phyloP scores from a whole-genome alignment of 257 asterid genomes.

The Jaltomata sinuosa region DNA sequence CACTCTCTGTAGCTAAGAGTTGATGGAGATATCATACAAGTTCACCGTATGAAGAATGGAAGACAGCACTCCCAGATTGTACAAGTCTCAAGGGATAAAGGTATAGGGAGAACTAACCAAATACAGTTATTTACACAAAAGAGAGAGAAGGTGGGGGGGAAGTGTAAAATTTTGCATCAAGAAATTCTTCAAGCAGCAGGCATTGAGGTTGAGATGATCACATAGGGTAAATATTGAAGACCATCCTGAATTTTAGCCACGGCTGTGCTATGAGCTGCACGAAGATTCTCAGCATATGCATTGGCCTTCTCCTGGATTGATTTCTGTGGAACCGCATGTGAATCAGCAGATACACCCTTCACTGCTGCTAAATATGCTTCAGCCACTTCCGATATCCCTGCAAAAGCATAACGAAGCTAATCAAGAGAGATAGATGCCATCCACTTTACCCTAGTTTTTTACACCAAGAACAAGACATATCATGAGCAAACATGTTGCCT shows the following conservation, averaged over 20 bases:
- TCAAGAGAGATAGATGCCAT: not conserved
- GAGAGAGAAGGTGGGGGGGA: not conserved
- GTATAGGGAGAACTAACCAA: not conserved
- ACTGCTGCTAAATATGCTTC: conserved; percentile 71
- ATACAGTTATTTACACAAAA: conserved; percentile 35
- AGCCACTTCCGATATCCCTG: conserved; percentile 89
- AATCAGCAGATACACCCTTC: conserved; percentile 39
- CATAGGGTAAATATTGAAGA: conserved; percentile 54
- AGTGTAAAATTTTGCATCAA: not conserved
- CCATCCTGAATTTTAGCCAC: conserved; percentile 80
- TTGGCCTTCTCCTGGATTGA: conserved; percentile 58
- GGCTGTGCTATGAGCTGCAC: conserved; percentile 57
- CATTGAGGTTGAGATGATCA: conserved; percentile 68
- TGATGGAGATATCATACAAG: not conserved
- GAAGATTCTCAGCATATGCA: conserved; percentile 49
- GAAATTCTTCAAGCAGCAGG: conserved; percentile 40
- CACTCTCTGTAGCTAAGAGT: not conserved
- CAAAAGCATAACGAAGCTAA: not conserved
- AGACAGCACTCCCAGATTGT: not conserved
- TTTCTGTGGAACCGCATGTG: conserved; percentile 34
- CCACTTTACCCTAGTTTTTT: not conserved
- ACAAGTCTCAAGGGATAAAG: not conserved
- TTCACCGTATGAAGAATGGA: not conserved
- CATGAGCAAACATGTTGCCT: not conserved
- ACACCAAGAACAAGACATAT: not conserved